Conservation (phyloP, 352 stramenopile species). For the Peronospora destructor region DNA sequence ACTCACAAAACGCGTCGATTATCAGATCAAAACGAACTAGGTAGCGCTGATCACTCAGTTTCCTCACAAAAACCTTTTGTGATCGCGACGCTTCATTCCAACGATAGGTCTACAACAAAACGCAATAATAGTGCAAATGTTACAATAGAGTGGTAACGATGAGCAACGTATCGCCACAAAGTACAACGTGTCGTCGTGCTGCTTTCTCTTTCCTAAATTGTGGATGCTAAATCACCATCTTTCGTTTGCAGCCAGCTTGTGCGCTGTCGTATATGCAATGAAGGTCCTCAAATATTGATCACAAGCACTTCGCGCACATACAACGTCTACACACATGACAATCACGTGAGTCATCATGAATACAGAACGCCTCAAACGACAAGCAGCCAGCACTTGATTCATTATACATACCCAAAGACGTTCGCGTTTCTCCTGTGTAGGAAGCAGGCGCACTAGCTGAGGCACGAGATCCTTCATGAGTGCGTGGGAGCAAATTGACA, state of each 20-base stretch:
- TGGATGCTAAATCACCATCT: conserved; percentile 19
- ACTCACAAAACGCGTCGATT: conserved; percentile 93
- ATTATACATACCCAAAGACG: conserved; percentile 61
- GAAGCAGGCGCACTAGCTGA: conserved; percentile 71
- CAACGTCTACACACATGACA: conserved; percentile 27
- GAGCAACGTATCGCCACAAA: neutral
- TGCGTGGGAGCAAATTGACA: conserved; percentile 67
- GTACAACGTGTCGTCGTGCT: neutral
- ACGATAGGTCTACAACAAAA: neutral
- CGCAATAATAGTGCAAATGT: neutral
- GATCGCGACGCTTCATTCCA: conserved; percentile 1
- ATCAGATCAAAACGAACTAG: conserved; percentile 82
- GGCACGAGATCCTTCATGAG: conserved; percentile 76
- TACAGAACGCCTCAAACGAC: conserved; percentile 4
- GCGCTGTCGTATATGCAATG: conserved; percentile 1
- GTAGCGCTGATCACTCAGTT: neutral
- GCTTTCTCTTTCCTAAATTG: conserved; percentile 1
- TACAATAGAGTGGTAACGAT: neutral
- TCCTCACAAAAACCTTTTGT: neutral
- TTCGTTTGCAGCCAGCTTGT: conserved; percentile 1
- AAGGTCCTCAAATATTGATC: conserved; percentile 35
- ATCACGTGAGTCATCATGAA: conserved; percentile 14
- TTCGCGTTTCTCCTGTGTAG: conserved; percentile 80
- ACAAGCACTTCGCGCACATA: conserved; percentile 47
- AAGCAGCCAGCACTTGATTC: neutral